Percentiles rank a stretch among this genome's conserved stretches.
These are phyloP conservation scores for Heliamphora pulchella DNA, from an alignment of 179 eudicot species.

Conservation along the genomic window DNA sequence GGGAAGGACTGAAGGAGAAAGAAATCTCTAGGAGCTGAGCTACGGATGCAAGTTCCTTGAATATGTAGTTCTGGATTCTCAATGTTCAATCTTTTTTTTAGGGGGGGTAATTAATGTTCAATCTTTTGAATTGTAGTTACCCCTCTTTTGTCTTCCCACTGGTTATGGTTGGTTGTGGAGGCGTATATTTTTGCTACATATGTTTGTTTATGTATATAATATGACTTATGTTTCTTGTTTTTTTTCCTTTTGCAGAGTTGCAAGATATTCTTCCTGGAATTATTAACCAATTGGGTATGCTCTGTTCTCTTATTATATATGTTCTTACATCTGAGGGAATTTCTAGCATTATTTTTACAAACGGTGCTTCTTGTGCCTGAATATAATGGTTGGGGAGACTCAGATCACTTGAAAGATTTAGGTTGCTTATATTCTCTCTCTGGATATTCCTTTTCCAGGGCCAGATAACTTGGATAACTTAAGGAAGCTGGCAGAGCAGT, in stretches of 20 bases:
- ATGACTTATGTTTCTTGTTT: too few species aligned
- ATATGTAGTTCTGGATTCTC: neutral
- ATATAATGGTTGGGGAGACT: too few species aligned
- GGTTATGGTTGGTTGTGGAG: neutral
- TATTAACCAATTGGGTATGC: conserved; percentile 79
- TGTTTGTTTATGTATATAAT: too few species aligned
- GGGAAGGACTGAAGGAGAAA: neutral
- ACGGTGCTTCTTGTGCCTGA: neutral
- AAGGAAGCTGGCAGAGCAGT: conserved; percentile 80
- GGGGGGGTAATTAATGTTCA: too few species aligned
- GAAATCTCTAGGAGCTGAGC: neutral
- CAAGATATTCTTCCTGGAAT: conserved; percentile 91
- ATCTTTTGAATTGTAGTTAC: too few species aligned
- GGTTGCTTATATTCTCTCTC: neutral
- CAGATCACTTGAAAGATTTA: too few species aligned
- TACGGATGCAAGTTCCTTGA: neutral
- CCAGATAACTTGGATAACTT: conserved; percentile 88
- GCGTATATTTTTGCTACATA: neutral
- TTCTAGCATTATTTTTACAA: neutral
- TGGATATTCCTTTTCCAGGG: conserved; percentile 36
- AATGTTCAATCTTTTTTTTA: too few species aligned
- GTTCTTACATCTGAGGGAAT: neutral
- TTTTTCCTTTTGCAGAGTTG: conserved; percentile 51
- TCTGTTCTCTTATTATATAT: neutral
- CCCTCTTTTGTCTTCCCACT: neutral